Evolutionary conservation across 768 basidiomycete species (phyloP), one percentile per base, ranked within the genome.

Genomic region (Mycena albidolilacea): DNA sequence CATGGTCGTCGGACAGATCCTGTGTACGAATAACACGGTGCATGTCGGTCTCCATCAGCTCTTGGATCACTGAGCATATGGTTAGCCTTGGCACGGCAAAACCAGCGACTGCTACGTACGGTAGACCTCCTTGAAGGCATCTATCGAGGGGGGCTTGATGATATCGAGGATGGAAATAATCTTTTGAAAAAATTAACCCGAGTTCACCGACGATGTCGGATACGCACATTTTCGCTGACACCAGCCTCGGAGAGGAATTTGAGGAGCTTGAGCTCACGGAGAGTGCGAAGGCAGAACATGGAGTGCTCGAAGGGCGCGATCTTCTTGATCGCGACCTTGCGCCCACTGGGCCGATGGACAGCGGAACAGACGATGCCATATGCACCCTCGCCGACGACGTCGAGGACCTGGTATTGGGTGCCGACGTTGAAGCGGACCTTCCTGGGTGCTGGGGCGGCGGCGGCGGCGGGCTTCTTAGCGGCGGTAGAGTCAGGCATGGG

Each of bases 311-410:
- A 98, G 6, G 96, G 96, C 0, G 94, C 91, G 83, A 98, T 96
- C 85, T 95, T 95, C 88, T 98, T 98, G 87, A 98, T 97, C 67
- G 97, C 97, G 73, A 99, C 97, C 82, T 96, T 96, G 71, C 95
- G 93, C 64, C 92, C 91, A 65, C 94, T 95, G 2, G 95, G 92
- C 73, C 90, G 82, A 80, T 99, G 97, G 4, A 97, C 85, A 6
- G 97, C 97, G 30, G 97, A 97, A 82, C 95, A 96, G 72, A 98
- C 97, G 78, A 97, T 94, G 63, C 97, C 97, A 79, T 97, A 97
- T 64, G 96, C 96, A 35, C 96, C 95, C 80, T 96, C 95, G 61
- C 95, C 94, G 69, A 97, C 93, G 79, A 95, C 92, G 85, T 95
- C 93, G 75, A 95, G 89, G 38, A 95, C 93, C 81, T 95, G 91